These are phyloP conservation scores for Triticum turgidum DNA, from an alignment of 176 grass and related monocot genomes.

Conservation along the genomic window DNA sequence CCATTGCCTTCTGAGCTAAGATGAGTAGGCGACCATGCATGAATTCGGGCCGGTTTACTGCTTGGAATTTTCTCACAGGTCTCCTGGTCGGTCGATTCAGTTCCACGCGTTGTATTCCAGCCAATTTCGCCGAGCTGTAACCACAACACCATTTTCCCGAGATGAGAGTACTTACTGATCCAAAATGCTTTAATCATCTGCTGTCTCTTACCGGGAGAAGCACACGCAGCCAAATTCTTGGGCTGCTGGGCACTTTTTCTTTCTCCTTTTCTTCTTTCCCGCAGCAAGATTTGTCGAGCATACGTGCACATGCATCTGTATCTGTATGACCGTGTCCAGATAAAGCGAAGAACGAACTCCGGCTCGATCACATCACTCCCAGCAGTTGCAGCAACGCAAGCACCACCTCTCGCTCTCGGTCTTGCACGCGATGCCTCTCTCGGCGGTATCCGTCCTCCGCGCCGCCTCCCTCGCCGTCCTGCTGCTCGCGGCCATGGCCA, in stretches of 20 bases:
- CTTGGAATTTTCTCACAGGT: neutral
- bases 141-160: too few relatives aligned
- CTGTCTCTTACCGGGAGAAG: neutral
- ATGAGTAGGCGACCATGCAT: neutral
- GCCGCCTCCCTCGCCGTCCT: constrained; percentile 1
- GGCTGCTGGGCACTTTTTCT: neutral
- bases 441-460: neutral
- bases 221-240: neutral
- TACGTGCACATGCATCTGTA: neutral
- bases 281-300: neutral
- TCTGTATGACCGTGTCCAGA: neutral
- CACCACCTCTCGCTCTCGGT: neutral
- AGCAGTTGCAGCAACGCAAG: neutral
- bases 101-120: neutral
- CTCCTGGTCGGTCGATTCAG: neutral
- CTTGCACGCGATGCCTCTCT: constrained; percentile 1
- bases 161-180: neutral
- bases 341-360: neutral
- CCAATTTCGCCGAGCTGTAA: too few relatives aligned
- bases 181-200: neutral
- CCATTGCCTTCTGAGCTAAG: constrained; percentile 23
- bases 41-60: neutral
- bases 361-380: neutral
- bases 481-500: neutral
- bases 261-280: neutral